These are phyloP conservation scores for Puccinia horiana DNA, from an alignment of 1,284 basidiomycete species.

Conservation along the genomic window DNA sequence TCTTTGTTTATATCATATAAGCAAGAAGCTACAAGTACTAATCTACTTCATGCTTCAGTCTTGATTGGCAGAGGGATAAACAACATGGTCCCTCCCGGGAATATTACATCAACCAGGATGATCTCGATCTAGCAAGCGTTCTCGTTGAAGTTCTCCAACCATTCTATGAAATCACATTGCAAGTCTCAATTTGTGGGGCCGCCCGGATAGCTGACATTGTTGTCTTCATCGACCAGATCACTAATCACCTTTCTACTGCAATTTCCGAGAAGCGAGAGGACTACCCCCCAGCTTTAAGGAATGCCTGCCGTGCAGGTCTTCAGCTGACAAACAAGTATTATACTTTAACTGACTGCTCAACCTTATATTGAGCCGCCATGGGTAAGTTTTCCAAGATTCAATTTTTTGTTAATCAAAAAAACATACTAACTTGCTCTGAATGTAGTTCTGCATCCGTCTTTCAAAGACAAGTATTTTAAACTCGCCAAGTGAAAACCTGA, in stretches of 20 bases:
- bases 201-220: not conserved
- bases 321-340: slow-evolving; percentile 1
- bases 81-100: not conserved
- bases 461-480: slow-evolving; percentile 18
- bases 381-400: not conserved
- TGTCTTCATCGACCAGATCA: slow-evolving; percentile 13
- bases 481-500: not conserved
- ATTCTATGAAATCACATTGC: slow-evolving; percentile 9
- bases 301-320: not conserved
- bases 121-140: not conserved
- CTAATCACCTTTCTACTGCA: not conserved
- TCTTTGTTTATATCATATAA: not conserved
- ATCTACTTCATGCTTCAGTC: not conserved
- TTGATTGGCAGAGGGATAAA: slow-evolving; percentile 21
- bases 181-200: not conserved
- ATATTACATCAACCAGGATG: not conserved
- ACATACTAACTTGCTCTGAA: not conserved
- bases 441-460: not conserved
- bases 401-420: not conserved
- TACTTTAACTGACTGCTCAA: slow-evolving; percentile 1
- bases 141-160: not conserved
- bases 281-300: not conserved
- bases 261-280: not conserved
- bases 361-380: not conserved
- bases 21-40: not conserved